These are phyloP conservation scores for Eucalyptus guilfoylei DNA, from an alignment of 345 rosid genomes.

Conservation along the genomic window DNA sequence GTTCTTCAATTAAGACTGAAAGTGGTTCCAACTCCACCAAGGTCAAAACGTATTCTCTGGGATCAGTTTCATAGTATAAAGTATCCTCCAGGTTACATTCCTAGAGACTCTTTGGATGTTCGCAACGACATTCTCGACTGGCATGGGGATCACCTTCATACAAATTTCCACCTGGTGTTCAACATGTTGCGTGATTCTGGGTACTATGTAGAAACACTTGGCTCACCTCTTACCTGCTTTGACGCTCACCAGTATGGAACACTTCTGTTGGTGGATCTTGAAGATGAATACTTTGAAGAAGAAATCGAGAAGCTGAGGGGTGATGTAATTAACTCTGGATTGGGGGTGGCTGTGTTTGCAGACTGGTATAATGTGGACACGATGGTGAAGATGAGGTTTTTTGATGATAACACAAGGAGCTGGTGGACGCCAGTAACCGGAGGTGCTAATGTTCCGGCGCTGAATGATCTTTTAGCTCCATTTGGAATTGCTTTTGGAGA, in stretches of 20 bases:
- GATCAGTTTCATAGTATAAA: conserved; percentile 96
- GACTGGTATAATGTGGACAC: conserved; percentile 99
- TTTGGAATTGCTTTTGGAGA: conserved; percentile 98
- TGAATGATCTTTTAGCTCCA: conserved; percentile 88
- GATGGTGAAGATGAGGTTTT: conserved; percentile 98
- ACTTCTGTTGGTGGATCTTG: conserved; percentile 90
- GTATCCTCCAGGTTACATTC: conserved; percentile 98
- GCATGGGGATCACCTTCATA: conserved; percentile 99
- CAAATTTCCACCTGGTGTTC: conserved; percentile 91
- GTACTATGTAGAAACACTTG: conserved; percentile 87
- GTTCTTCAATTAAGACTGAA: conserved; percentile 68
- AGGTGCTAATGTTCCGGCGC: conserved; percentile 92
- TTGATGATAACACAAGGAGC: conserved; percentile 93
- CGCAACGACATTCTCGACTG: conserved; percentile 97
- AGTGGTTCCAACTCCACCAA: conserved; percentile 85
- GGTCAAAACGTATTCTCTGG: conserved; percentile 86
- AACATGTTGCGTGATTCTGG: conserved; percentile 91
- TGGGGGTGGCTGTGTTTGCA: conserved; percentile 84
- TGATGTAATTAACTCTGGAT: conserved; percentile 69
- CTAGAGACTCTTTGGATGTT: conserved; percentile 96
- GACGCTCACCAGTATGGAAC: conserved; percentile 93
- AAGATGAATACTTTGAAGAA: conserved; percentile 89
- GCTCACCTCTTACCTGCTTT: conserved; percentile 95
- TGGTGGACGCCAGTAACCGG: conserved; percentile 99
- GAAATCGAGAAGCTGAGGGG: conserved; percentile 82